A percentile compares a stretch with the other conserved stretches of the same genome.
These are phyloP conservation scores for Oryza longistaminata DNA, from an alignment of 176 grass and related monocot species.

Conservation along the genomic window DNA sequence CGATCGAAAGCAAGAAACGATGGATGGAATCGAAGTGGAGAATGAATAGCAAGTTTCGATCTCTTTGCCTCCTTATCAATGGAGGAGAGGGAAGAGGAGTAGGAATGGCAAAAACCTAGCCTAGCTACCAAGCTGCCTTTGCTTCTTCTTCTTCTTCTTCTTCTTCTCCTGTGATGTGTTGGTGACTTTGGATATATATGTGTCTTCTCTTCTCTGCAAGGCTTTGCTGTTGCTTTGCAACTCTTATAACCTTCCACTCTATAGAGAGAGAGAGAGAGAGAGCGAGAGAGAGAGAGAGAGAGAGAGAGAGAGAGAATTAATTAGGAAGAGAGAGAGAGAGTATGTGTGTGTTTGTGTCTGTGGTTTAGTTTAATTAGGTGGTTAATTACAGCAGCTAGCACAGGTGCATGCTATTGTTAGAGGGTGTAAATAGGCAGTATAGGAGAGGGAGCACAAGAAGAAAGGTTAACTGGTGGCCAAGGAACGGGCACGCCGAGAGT, in stretches of 20 bases:
- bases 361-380: slow-evolving; percentile 9
- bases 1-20: neutral
- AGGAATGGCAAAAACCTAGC: slow-evolving; percentile 29
- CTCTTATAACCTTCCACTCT: slow-evolving; percentile 34
- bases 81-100: neutral
- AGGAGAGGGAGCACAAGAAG: slow-evolving; percentile 1
- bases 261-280: too few relatives aligned
- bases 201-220: neutral
- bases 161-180: neutral
- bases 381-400: slow-evolving; percentile 22
- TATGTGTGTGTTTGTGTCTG: neutral
- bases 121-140: slow-evolving; percentile 16
- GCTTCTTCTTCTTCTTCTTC: neutral
- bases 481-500: slow-evolving; percentile 40
- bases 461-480: slow-evolving; percentile 35
- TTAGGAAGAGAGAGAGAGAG: neutral
- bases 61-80: slow-evolving; percentile 45
- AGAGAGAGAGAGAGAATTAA: neutral
- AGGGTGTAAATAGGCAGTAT: neutral
- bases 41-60: slow-evolving; percentile 40
- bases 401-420: slow-evolving; percentile 50
- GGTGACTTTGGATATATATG: neutral
- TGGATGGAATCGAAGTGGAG: neutral
- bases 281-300: slow-evolving; percentile 42
- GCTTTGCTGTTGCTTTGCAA: slow-evolving; percentile 26